These are phyloP conservation scores for Corchorus olitorius DNA, from an alignment of 345 rosid species.

Conservation along the genomic window DNA sequence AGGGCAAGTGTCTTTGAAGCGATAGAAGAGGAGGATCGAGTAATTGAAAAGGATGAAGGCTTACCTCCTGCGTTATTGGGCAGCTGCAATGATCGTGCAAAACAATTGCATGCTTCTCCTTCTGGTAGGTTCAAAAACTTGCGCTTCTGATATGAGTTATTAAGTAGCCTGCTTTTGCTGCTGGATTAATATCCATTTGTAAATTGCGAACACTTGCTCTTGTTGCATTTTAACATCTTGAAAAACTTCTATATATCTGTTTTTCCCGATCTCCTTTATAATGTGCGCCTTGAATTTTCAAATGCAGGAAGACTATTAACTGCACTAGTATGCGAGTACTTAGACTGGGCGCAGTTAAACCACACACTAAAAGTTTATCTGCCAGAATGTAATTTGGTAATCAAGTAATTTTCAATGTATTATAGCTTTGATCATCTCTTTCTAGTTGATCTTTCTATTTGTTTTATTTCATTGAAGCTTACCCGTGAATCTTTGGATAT, in stretches of 20 bases:
- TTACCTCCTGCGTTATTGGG: slow-evolving; percentile 92
- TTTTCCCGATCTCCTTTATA: neutral
- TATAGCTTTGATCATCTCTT: neutral
- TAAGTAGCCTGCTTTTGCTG: neutral
- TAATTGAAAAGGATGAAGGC: slow-evolving; percentile 73
- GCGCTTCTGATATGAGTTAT: neutral
- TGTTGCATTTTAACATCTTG: slow-evolving; percentile 5
- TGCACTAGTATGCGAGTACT: slow-evolving; percentile 85
- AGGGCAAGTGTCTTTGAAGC: slow-evolving; percentile 98
- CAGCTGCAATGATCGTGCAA: slow-evolving; percentile 93
- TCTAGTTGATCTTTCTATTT: slow-evolving; percentile 10
- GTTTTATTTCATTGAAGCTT: slow-evolving; percentile 9
- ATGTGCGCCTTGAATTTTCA: slow-evolving; percentile 12
- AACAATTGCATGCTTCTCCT: slow-evolving; percentile 88
- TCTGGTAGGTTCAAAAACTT: slow-evolving; percentile 57
- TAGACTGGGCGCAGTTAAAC: slow-evolving; percentile 96
- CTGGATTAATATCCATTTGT: neutral
- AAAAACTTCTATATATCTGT: neutral
- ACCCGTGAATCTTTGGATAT: slow-evolving; percentile 7
- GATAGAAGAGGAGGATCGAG: slow-evolving; percentile 91
- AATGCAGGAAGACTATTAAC: slow-evolving; percentile 83
- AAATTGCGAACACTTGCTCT: neutral
- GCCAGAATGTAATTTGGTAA: slow-evolving; percentile 98
- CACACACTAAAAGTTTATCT: slow-evolving; percentile 85
- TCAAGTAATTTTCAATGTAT: slow-evolving; percentile 39